Base-by-base conservation (phyloP, 1,284 basidiomycete genomes). In the Sanguinoderma infundibulare region DNA sequence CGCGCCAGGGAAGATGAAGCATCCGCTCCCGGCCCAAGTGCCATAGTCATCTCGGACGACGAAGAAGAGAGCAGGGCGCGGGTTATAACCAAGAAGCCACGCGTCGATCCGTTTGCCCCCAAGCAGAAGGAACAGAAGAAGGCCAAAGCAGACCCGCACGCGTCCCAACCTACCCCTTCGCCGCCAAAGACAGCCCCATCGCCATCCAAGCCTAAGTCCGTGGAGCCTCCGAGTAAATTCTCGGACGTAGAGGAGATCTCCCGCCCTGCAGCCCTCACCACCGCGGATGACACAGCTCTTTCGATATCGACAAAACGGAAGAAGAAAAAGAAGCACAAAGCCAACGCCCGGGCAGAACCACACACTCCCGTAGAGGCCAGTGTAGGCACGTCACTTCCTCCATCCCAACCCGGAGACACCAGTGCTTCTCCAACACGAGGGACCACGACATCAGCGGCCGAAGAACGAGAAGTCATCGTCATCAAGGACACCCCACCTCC, bases 51-150 rank as follows among this genome's bases (percentile, higher is more conserved):
- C 51, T 75, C 76, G 60, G 82, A 84, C 46, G 59, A 63, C 40
- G 85, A 87, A 40, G 83, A 82, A 49, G 86, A 86, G 67, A 88
- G 84, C 65, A 74, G 85, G 67, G 82, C 82, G 3, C 75, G 79
- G 39, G 80, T 81, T 5, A 81, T 84, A 63, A 84, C 81, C 72
- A 89, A 87, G 73, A 87, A 84, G 69, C 72, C 74, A 6, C 81
- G 80, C 57, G 60, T 77, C 5, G 87, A 90, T 66, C 85, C 86
- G 0, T 90, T 90, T 60, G 76, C 73, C 46, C 68, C 66, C 28
- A 61, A 44, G 24, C 57, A 60, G n/a, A 64, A 65, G 60, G 69
- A 75, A 63, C 80, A 68, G 60, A 79, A 77, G 66, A 74, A 74
- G 62, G 65, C 62, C 17, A 63, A 55, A 6, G 56, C 46, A 34